These are phyloP conservation scores for Neurospora hispaniola DNA, from an alignment of 495 filamentous ascomycete genomes.

Conservation along the genomic window DNA sequence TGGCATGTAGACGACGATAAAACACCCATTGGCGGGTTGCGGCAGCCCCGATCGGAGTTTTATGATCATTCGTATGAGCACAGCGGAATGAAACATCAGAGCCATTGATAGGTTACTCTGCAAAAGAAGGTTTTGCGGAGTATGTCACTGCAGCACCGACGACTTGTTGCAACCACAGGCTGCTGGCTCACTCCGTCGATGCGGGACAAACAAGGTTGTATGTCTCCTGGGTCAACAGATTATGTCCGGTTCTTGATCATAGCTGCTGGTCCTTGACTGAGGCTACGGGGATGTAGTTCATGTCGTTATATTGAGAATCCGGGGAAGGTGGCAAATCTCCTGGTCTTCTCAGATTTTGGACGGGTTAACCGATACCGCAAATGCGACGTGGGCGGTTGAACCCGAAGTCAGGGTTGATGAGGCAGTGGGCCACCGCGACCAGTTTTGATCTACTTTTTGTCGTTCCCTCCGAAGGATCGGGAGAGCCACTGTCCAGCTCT, in stretches of 20 bases:
- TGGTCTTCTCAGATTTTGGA: background rate
- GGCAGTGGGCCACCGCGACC: background rate
- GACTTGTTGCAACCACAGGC: background rate
- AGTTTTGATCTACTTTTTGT: background rate
- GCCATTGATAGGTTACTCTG: background rate
- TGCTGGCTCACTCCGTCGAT: background rate
- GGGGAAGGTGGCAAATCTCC: background rate
- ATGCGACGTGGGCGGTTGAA: background rate
- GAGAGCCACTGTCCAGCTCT: background rate
- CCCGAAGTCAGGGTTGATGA: background rate
- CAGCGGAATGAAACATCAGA: conserved; percentile 22
- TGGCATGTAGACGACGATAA: background rate
- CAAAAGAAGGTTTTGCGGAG: conserved; percentile 10
- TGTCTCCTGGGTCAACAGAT: background rate
- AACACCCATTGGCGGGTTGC: background rate
- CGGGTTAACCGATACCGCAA: background rate
- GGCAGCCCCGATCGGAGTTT: conserved; percentile 13
- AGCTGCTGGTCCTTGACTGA: background rate
- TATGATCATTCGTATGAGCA: conserved; percentile 4
- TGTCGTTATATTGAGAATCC: background rate
- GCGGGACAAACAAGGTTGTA: background rate
- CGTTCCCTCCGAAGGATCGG: background rate
- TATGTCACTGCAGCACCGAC: conserved; percentile 1
- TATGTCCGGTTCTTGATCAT: background rate
- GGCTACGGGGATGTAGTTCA: background rate